A percentile compares a stretch with the other conserved stretches of the same genome.
phyloP scores from a whole-genome alignment of 345 rosid species.

The Lepidium sativum region DNA sequence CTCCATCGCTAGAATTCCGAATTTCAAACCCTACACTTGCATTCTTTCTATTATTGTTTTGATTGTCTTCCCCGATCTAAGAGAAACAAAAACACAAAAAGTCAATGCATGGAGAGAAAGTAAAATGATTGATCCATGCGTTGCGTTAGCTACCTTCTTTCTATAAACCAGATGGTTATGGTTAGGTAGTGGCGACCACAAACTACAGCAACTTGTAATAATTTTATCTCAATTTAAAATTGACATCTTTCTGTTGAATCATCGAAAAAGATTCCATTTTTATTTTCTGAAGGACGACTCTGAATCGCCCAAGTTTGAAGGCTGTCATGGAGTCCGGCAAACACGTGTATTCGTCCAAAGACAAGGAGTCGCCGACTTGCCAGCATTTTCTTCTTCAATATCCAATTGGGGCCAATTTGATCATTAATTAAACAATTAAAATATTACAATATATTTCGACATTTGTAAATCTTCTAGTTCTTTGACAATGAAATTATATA shows the following conservation, averaged over 20 bases:
- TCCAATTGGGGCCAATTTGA: too few species aligned
- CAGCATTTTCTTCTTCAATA: too few species aligned
- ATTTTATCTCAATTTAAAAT: not conserved
- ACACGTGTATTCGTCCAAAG: too few species aligned
- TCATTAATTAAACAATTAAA: too few species aligned
- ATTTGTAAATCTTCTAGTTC: too few species aligned
- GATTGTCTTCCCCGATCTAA: not conserved
- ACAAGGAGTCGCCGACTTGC: too few species aligned
- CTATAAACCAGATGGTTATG: constrained; percentile 10
- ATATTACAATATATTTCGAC: too few species aligned
- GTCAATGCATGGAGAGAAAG: constrained; percentile 31
- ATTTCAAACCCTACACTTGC: constrained; percentile 32
- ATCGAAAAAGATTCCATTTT: constrained; percentile 7
- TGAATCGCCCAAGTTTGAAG: not conserved
- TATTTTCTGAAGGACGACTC: not conserved
- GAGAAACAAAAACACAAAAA: not conserved
- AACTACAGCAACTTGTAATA: constrained; percentile 3
- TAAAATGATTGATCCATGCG: constrained; percentile 6
- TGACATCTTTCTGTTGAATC: not conserved
- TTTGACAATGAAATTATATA: too few species aligned
- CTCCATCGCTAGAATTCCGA: constrained; percentile 24
- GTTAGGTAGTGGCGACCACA: constrained; percentile 21
- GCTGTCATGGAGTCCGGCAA: too few species aligned
- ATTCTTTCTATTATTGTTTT: too few species aligned
- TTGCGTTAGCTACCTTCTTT: not conserved